A percentile compares a stretch with the other conserved stretches of the same genome.
Evolutionary conservation across 148 eudicot species (phyloP).

Genomic region (Drosera capensis): DNA sequence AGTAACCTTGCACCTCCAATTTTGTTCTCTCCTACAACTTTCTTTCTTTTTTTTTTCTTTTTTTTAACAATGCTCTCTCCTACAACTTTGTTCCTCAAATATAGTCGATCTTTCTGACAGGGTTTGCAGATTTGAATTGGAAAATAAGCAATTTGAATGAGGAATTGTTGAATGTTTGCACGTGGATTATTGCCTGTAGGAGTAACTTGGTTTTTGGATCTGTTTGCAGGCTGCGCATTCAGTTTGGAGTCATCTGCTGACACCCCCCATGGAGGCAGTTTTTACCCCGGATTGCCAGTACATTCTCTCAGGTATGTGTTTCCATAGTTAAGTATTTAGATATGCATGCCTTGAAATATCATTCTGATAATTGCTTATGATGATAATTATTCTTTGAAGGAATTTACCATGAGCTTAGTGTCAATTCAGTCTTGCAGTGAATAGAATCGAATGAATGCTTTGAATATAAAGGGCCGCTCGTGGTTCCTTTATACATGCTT

Average conservation of each 20-base stretch:
- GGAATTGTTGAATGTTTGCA: background rate
- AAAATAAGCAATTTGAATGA: background rate
- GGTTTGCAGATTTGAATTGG: no score
- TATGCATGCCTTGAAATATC: background rate
- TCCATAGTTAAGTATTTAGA: background rate
- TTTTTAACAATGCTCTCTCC: background rate
- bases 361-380: background rate
- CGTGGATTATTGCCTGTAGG: background rate
- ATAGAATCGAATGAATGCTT: no score
- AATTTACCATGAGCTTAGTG: no score
- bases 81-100: no score
- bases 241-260: constrained; percentile 64
- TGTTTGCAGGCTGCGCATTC: constrained; percentile 92
- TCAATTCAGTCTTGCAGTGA: no score
- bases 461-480: no score
- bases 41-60: no score
- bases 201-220: background rate
- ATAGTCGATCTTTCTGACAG: no score
- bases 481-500: no score
- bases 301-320: constrained; percentile 58
- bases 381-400: constrained; percentile 1
- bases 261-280: constrained; percentile 63
- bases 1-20: background rate
- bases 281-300: constrained; percentile 94
- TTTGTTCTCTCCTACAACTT: background rate